Base-by-base conservation (phyloP, 106 monocot species). In the Phalaenopsis equestris region DNA sequence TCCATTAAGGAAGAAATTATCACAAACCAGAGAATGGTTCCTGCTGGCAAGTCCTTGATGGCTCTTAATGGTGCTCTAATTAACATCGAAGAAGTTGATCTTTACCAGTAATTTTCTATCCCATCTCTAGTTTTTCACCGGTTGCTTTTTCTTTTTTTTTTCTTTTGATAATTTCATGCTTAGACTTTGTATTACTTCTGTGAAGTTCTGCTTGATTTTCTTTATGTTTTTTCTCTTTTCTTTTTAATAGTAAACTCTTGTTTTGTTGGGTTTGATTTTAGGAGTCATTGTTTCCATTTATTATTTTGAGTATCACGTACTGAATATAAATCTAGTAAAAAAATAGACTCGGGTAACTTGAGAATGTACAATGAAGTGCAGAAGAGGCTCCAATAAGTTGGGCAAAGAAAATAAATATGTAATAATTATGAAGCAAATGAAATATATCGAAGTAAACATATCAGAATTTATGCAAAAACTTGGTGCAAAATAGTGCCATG, bases 21-120 rank as follows among this genome's bases (percentile, higher is more conserved):
- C 86, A 83, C 94, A 84, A 98, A 98, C 79, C 97, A 98, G 83
- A 77, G 90, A 70, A 98, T 98, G 97, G 92, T 98, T 73, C 90
- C 97, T 45, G 92, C 94, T 89, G 97, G 97, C 78, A 98, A 89
- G 86, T 94, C 97, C 23, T 88, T 98, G 70, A 85, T 98, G 92
- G 97, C 97, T 81, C 80, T 98, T 80, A 98, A 98, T 85, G 94
- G 97, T 87, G 97, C 94, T 79, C 85, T 98, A 76, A 86, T 98
- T 80, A 89, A 92, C 86, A 94, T 94, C 55, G 94, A 94, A 75
- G 97, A 98, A 82, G 84, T 94, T 85, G 97, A 94, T 89, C 90
- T 94, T 80, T 92, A 92, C 86, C 61, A 89, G 97, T 97, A 97
- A 87, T 88, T 67, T 43, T 78, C 61, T 48, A 42, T 70, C 6